Percentiles rank a stretch among this genome's conserved stretches.
Evolutionary conservation across 306 rosid species (phyloP).

Genomic region (Oxytropis ochrocephala): DNA sequence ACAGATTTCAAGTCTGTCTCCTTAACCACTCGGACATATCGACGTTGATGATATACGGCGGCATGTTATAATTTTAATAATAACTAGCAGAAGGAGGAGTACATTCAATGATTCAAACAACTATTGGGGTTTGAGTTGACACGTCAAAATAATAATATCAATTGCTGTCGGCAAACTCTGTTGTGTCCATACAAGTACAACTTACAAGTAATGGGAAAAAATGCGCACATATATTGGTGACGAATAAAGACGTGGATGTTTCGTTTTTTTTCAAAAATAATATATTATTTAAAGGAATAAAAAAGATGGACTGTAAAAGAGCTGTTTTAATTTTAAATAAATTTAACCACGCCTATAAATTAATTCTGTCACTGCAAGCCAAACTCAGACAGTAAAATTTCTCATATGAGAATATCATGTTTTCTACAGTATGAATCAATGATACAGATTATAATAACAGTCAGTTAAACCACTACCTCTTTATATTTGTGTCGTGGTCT

Average conservation of each 20-base stretch:
- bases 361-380: no score
- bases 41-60: neutral
- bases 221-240: neutral
- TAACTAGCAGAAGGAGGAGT: no score
- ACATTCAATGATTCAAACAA: no score
- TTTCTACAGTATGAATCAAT: no score
- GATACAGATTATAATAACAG: no score
- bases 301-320: no score
- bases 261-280: no score
- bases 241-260: neutral
- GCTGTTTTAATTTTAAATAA: no score
- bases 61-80: no score
- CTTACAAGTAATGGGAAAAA: neutral
- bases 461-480: no score
- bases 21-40: slow-evolving; percentile 47
- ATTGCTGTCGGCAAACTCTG: neutral
- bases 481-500: no score
- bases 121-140: neutral
- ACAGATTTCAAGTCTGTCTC: slow-evolving; percentile 48
- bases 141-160: neutral
- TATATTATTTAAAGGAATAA: neutral
- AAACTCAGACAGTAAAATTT: neutral
- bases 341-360: neutral
- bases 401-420: neutral
- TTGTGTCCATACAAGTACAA: no score